Conservation (phyloP, 2,329 filamentous ascomycete genomes). For the Phialophora macrospora region DNA sequence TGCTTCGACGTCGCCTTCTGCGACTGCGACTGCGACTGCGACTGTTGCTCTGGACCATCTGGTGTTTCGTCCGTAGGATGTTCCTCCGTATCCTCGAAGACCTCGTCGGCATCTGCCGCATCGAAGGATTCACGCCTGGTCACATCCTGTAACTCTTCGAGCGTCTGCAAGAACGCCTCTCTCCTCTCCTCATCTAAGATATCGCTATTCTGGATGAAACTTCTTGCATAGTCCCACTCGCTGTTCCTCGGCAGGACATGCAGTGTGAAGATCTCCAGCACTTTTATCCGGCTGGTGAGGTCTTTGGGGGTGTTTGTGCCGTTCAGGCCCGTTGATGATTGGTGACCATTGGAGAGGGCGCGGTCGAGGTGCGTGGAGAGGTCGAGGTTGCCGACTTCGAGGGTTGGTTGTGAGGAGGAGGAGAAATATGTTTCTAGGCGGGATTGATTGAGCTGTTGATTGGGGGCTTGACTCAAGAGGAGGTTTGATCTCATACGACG, state of each 20-base stretch:
- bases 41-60: conserved; percentile 55
- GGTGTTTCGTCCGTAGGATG: conserved; percentile 66
- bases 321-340: conserved; percentile 49
- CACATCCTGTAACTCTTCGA: conserved; percentile 83
- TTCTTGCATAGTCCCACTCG: conserved; percentile 93
- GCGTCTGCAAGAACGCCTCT: conserved; percentile 83
- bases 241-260: conserved; percentile 92
- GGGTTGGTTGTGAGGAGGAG: conserved; percentile 71
- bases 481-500: conserved; percentile 72
- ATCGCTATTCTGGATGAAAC: conserved; percentile 85
- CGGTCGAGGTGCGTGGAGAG: conserved; percentile 60
- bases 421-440: conserved; percentile 88
- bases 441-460: conserved; percentile 82
- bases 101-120: conserved; percentile 25
- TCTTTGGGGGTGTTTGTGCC: conserved; percentile 84
- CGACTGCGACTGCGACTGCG: conserved; percentile 45
- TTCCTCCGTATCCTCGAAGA: conserved; percentile 53
- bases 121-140: conserved; percentile 54
- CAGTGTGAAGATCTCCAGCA: conserved; percentile 92
- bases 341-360: conserved; percentile 44
- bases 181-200: conserved; percentile 90
- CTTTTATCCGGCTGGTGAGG: conserved; percentile 81
- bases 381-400: conserved; percentile 55
- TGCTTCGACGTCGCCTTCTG: conserved; percentile 49
- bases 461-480: conserved; percentile 83